Evolutionary conservation across 768 basidiomycete genomes (phyloP), one percentile per base, ranked within the genome.

Genomic region (Grammothele lineata): DNA sequence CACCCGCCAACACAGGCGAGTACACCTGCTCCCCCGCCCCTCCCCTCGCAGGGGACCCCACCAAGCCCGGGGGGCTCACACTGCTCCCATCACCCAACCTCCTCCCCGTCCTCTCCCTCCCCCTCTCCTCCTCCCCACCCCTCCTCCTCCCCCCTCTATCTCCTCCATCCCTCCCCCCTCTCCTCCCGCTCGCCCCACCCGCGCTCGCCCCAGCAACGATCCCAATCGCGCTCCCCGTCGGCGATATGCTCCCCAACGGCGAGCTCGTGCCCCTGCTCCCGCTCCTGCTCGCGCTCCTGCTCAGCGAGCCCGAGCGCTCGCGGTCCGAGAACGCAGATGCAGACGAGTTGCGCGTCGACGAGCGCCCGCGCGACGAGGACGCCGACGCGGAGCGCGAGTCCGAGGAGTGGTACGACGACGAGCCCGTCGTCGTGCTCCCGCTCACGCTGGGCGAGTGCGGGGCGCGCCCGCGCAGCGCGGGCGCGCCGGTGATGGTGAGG

Each of bases 261-360:
- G 66, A 68, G 47, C 51, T 59, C 27, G 61, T 58, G 6, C 66
- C 55, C 10, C 58, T 48, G 40, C 73, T 71, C 33, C 51, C n/a
- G 26, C 63, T 61, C 38, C 61, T 64, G 34, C 68, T 70, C 18
- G 26, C 4, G 40, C 40, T 41, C 37, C 60, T 63, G 34, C 69
- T 70, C 26, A 18, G 15, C 26, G 26, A 30, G 25, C 64, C 64
- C 18, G 73, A 72, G 22, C 61, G 61, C 30, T 80, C 80, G 41
- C 76, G 77, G 36, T 73, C 66, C 22, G 76, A 70, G 23, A 78
- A 78, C 30, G n/a, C n/a, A n/a, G n/a, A n/a, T n/a, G n/a, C n/a
- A 1, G 80, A 77, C 14, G 79, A 69, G 5, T 74, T 75, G 32
- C 80, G 74, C 17, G 78, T 72, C 40, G 67, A 67, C 34, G 80